Conservation (phyloP, 345 rosid genomes). For the Salix exigua region DNA sequence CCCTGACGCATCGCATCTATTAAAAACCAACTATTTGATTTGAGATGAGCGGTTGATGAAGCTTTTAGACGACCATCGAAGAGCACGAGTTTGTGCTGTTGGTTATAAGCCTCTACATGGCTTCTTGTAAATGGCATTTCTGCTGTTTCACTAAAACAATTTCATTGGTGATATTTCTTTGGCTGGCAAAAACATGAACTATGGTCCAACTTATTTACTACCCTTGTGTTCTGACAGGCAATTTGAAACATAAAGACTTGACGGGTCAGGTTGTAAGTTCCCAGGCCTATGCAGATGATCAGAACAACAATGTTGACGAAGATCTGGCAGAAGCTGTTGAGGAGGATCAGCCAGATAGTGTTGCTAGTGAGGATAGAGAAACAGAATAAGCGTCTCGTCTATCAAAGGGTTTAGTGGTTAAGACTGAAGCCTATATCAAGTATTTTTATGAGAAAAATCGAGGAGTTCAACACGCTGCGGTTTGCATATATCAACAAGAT, state of each 20-base stretch:
- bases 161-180: no score
- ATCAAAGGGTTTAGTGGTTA: no score
- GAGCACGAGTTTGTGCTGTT: no score
- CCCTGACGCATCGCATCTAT: no score
- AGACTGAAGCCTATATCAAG: no score
- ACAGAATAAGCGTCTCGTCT: conserved; percentile 6
- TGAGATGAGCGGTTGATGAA: neutral
- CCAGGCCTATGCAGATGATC: conserved; percentile 61
- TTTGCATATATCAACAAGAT: no score
- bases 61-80: no score
- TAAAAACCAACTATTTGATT: neutral
- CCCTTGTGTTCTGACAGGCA: conserved; percentile 45
- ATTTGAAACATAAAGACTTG: conserved; percentile 82
- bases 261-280: conserved; percentile 82
- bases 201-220: neutral
- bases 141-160: no score
- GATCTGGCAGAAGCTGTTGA: conserved; percentile 29
- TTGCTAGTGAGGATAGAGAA: conserved; percentile 22
- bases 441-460: no score
- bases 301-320: conserved; percentile 31
- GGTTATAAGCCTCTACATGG: no score
- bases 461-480: no score
- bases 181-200: neutral
- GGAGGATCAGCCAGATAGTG: conserved; percentile 20
- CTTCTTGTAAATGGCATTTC: no score